phyloP scores from a whole-genome alignment of 352 stramenopile species.

The Thraustochytrium sp. region DNA sequence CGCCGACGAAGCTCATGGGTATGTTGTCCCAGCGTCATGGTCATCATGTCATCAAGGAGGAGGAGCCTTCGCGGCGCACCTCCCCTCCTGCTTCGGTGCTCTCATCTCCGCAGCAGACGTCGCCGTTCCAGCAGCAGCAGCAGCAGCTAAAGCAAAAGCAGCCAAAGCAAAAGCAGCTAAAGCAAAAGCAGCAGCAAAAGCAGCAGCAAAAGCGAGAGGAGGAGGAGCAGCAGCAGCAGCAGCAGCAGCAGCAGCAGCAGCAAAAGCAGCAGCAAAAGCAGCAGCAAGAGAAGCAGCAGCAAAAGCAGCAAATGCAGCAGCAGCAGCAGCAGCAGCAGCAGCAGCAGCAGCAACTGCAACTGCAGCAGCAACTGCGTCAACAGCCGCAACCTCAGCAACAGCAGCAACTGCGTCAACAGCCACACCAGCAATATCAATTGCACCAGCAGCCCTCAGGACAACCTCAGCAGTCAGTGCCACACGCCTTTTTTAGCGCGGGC shows the following conservation, averaged over 20 bases:
- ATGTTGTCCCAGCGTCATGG: no score
- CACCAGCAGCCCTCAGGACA: no score
- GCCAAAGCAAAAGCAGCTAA: not conserved
- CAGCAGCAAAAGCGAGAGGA: not conserved
- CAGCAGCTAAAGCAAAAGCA: not conserved
- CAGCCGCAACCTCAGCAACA: not conserved
- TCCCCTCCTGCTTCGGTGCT: no score
- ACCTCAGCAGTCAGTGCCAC: no score
- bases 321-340: slow-evolving; percentile 8
- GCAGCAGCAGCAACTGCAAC: slow-evolving; percentile 19
- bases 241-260: not conserved
- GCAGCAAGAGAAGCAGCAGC: not conserved
- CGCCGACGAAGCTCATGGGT: no score
- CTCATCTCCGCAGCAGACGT: not conserved
- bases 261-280: not conserved
- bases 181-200: not conserved
- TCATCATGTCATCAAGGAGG: no score
- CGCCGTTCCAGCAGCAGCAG: not conserved
- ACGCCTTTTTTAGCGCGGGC: no score
- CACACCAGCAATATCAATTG: no score
- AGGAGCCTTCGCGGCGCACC: no score
- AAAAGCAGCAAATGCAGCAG: not conserved
- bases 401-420: no score
- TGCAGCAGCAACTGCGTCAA: not conserved
- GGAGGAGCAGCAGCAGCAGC: not conserved